Evolutionary conservation across 805 yeast species (phyloP).

Genomic region (Saturnispora mendoncae): DNA sequence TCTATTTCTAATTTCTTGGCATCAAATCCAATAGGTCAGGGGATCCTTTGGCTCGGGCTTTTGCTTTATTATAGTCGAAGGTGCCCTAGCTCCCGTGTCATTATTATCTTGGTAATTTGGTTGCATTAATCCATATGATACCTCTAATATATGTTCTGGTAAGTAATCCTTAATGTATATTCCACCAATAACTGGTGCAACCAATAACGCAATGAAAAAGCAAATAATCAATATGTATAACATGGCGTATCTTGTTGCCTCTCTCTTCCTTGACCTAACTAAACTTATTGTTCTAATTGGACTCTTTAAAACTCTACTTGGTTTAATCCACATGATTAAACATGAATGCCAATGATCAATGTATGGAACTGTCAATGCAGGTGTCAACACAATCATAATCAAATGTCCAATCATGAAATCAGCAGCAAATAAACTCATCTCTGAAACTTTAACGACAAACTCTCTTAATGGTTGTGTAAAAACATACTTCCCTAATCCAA

Average conservation of each 20-base stretch:
- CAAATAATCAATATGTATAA: conserved; percentile 36
- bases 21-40: conserved; percentile 24
- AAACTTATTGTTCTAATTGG: conserved; percentile 35
- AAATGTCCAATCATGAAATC: conserved; percentile 40
- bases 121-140: conserved; percentile 39
- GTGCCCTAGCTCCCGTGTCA: conserved; percentile 56
- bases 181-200: conserved; percentile 39
- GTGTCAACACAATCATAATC: conserved; percentile 32
- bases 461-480: conserved; percentile 41
- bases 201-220: conserved; percentile 33
- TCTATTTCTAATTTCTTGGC: too few relatives aligned
- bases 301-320: conserved; percentile 29
- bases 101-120: conserved; percentile 54
- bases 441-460: conserved; percentile 36
- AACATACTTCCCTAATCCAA: conserved; percentile 27
- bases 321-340: conserved; percentile 42
- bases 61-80: conserved; percentile 31
- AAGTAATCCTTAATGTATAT: conserved; percentile 10
- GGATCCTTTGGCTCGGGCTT: conserved; percentile 21
- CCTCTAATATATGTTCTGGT: conserved; percentile 13
- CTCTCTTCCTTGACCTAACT: conserved; percentile 31
- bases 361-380: conserved; percentile 37
- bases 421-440: conserved; percentile 37
- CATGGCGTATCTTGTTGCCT: conserved; percentile 37
- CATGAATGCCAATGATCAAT: conserved; percentile 41